Percentiles rank a stretch among this genome's conserved stretches.
Conservation (phyloP, 495 filamentous ascomycete species). For the Xylaria venustula region DNA sequence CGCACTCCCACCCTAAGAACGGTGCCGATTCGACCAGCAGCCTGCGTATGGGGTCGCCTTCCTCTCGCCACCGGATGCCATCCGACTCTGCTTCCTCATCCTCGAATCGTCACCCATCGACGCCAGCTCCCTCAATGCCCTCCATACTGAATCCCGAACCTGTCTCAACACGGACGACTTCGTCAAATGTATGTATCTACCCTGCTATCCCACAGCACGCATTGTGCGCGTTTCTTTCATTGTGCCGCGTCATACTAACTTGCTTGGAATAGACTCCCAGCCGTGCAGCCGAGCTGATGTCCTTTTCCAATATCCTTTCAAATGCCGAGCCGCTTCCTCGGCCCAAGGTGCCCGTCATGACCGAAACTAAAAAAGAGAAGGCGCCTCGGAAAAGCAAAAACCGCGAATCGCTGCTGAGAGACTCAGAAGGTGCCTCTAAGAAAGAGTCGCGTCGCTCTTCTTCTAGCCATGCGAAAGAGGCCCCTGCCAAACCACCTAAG, state of each 20-base stretch:
- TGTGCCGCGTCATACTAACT: slow-evolving; percentile 9
- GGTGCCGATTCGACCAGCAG: slow-evolving; percentile 44
- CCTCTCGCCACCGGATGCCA: slow-evolving; percentile 39
- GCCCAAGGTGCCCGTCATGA: slow-evolving; percentile 40
- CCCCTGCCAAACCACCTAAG: slow-evolving; percentile 51
- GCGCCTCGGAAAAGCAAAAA: slow-evolving; percentile 43
- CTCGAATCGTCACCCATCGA: slow-evolving; percentile 43
- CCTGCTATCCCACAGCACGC: neutral
- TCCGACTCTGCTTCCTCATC: slow-evolving; percentile 39
- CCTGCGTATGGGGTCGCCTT: slow-evolving; percentile 52
- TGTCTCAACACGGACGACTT: slow-evolving; percentile 26
- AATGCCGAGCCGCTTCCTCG: slow-evolving; percentile 61
- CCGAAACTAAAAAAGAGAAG: slow-evolving; percentile 32
- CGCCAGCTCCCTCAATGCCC: slow-evolving; percentile 39
- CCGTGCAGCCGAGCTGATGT: slow-evolving; percentile 80
- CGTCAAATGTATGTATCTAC: slow-evolving; percentile 37
- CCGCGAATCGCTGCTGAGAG: slow-evolving; percentile 39
- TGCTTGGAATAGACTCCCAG: slow-evolving; percentile 53
- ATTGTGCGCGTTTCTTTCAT: neutral
- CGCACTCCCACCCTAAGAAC: slow-evolving; percentile 54
- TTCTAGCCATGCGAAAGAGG: slow-evolving; percentile 43
- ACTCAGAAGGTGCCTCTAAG: slow-evolving; percentile 38
- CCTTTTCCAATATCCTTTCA: slow-evolving; percentile 85
- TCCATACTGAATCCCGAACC: slow-evolving; percentile 47
- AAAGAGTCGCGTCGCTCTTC: slow-evolving; percentile 37